Evolutionary conservation across 169 alveolate genomes (phyloP).

Genomic region (Plasmodium berghei): DNA sequence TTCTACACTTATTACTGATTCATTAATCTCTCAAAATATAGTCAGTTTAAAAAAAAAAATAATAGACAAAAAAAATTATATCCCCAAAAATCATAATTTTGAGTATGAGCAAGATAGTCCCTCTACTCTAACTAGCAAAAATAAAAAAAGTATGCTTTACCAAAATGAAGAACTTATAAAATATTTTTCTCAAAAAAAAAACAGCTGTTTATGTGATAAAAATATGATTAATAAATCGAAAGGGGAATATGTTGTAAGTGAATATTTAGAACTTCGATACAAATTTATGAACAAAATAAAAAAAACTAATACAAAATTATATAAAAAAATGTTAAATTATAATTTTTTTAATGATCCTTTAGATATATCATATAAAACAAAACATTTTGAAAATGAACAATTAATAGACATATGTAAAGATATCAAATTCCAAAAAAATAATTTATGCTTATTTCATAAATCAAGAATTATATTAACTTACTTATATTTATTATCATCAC

Average conservation of each 20-base stretch:
- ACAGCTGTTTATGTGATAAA: constrained; percentile 54
- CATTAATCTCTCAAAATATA: not conserved
- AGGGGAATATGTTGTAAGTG: constrained; percentile 66
- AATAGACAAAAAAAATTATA: not conserved
- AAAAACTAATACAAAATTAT: constrained; percentile 28
- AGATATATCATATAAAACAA: constrained; percentile 70
- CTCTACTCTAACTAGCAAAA: not conserved
- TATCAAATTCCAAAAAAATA: constrained; percentile 43
- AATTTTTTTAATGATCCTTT: constrained; percentile 77
- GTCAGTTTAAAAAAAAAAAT: not conserved
- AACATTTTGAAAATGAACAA: constrained; percentile 31
- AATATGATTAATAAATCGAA: constrained; percentile 47
- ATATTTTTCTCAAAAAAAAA: constrained; percentile 14
- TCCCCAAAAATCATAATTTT: too few species aligned
- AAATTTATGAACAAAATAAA: constrained; percentile 50
- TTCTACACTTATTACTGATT: not conserved
- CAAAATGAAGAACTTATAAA: constrained; percentile 21
- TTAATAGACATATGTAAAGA: constrained; percentile 67
- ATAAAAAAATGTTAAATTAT: constrained; percentile 46
- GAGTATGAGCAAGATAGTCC: not conserved
- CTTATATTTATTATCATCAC: constrained; percentile 47
- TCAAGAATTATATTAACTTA: constrained; percentile 63
- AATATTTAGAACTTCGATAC: constrained; percentile 42
- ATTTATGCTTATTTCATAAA: constrained; percentile 58
- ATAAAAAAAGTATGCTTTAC: not conserved